phyloP scores from a whole-genome alignment of 2,329 filamentous ascomycete genomes.

The Rhexocercosporidium sp. region DNA sequence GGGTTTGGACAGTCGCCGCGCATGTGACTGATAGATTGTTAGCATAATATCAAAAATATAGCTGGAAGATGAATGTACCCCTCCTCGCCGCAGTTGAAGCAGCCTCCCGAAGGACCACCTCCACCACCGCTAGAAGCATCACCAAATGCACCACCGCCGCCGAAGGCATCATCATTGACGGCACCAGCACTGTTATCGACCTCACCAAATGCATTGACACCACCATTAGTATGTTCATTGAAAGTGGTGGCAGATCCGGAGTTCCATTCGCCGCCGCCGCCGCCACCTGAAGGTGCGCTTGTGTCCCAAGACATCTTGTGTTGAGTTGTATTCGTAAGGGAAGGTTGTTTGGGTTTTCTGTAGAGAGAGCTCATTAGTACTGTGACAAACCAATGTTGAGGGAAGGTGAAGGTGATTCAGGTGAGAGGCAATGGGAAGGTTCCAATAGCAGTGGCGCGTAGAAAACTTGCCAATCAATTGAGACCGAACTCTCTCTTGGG shows the following conservation, averaged over 20 bases:
- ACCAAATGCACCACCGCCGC: conserved; percentile 18
- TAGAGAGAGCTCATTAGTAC: neutral
- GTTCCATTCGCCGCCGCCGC: conserved; percentile 21
- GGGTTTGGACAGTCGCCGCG: conserved; percentile 35
- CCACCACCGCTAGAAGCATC: conserved; percentile 19
- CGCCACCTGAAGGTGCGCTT: conserved; percentile 15
- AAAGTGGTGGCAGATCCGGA: conserved; percentile 10
- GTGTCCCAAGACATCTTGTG: conserved; percentile 39
- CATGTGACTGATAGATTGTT: conserved; percentile 26
- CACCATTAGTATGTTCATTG: conserved; percentile 2
- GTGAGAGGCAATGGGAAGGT: neutral
- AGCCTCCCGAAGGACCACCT: conserved; percentile 23
- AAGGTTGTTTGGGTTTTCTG: neutral
- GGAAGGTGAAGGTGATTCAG: conserved; percentile 2
- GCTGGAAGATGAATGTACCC: conserved; percentile 62
- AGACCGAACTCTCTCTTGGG: neutral
- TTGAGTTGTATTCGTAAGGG: neutral
- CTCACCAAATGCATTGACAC: conserved; percentile 18
- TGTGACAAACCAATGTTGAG: neutral
- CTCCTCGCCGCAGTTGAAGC: conserved; percentile 54
- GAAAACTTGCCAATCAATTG: neutral
- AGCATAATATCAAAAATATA: neutral
- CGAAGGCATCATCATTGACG: conserved; percentile 18
- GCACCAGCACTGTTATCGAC: conserved; percentile 13
- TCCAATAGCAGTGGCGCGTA: neutral